Evolutionary conservation across 768 basidiomycete genomes (phyloP), one percentile per base, ranked within the genome.

Genomic region (Podaxis sp.): DNA sequence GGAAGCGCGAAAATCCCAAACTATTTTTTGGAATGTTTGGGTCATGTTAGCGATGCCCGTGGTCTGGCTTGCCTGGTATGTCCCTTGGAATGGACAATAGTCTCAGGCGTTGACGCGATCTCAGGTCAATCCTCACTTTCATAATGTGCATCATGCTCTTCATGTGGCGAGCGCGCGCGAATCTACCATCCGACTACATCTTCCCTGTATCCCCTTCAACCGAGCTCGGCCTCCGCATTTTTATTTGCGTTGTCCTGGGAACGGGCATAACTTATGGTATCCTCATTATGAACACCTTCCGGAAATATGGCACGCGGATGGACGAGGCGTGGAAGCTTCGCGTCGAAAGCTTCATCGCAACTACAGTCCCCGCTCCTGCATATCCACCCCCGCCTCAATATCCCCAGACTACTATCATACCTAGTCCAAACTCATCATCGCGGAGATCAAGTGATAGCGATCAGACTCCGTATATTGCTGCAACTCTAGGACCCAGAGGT

Each of bases 11-110:
- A 73, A 69, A 33, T 64, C 67, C 1, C 67, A 66, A 26, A 66
- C 71, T 6, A 68, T 72, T 24, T 73, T 70, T 67, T 77, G 87
- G 87, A 88, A 88, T 63, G 82, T 88, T 15, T 87, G 87, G 85
- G 82, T 87, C 2, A 63, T 88, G 19, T 75, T 88, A 30, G 83
- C 85, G 0, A 80, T 86, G 76, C 87, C 87, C 0, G 83, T 79
- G 2, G 66, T 87, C 22, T 88, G 86, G 85, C 79, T 87, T 40
- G 76, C 84, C 4, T 88, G 86, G 85, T 84, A 49, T 36, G 33
- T 3, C 33, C 59, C 26, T 3, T 24, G 17, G 13, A 28, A 17
- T 51, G 3, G 17, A 1, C 54, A 4, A 30, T n/a, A n/a, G 12
- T 28, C 22, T 24, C 26, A 7, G 12, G 9, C 3, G 22, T 24